phyloP scores from a whole-genome alignment of 2,329 filamentous ascomycete genomes.

The Verticillium klebahnii region DNA sequence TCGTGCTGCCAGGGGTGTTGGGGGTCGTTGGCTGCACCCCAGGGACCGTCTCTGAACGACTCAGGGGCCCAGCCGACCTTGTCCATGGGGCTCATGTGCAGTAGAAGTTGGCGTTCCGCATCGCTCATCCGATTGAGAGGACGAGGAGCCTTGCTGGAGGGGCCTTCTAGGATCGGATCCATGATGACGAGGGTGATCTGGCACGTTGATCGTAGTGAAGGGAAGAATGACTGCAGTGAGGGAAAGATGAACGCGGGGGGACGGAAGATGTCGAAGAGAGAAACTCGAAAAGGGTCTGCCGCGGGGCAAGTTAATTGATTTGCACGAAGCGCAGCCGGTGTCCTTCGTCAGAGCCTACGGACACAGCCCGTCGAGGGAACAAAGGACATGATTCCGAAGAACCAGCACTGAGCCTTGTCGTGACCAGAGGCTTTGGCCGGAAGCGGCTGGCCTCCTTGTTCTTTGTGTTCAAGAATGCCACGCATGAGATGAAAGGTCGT shows the following conservation, averaged over 20 bases:
- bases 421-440: neutral
- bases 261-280: neutral
- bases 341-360: neutral
- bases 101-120: neutral
- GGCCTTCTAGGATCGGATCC: neutral
- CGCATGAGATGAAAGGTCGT: neutral
- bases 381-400: neutral
- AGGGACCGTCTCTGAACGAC: neutral
- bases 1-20: neutral
- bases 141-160: neutral
- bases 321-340: neutral
- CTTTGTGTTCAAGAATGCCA: neutral
- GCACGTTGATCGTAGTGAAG: neutral
- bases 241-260: neutral
- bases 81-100: neutral
- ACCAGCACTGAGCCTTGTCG: neutral
- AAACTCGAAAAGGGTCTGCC: no score
- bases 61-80: neutral
- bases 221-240: neutral
- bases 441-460: neutral
- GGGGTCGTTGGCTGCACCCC: neutral
- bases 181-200: neutral
- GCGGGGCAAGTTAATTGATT: neutral
- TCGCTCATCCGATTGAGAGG: neutral
- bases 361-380: neutral